Percentiles rank a stretch among this genome's conserved stretches.
Conservation (phyloP, 2,329 filamentous ascomycete genomes). For the Calonectria honghensis region DNA sequence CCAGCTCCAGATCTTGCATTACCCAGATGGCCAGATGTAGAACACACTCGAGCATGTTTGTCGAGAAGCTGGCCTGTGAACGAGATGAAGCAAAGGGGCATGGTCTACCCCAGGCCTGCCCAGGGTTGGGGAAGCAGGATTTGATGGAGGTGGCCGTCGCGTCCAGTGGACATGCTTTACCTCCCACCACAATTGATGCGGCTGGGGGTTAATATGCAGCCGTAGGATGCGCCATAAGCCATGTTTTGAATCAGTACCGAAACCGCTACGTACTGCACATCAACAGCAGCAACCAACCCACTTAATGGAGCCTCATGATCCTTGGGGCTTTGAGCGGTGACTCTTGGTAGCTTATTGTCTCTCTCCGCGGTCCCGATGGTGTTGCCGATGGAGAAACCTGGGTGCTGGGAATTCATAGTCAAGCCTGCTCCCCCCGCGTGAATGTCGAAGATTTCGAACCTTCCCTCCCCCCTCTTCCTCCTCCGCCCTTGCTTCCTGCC, state of each 20-base stretch:
- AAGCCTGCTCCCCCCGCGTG: neutral
- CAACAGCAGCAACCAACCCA: neutral
- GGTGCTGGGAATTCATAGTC: slow-evolving; percentile 2
- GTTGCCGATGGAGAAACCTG: neutral
- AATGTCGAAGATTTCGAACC: neutral
- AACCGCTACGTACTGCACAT: neutral
- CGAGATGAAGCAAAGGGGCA: neutral
- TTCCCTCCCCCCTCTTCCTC: neutral
- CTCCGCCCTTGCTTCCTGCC: neutral
- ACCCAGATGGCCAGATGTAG: neutral
- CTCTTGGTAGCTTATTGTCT: neutral
- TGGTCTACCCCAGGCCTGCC: neutral
- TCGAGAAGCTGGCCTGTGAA: neutral
- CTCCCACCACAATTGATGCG: neutral
- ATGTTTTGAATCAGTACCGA: neutral
- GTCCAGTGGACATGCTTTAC: neutral
- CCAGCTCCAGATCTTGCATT: slow-evolving; percentile 2
- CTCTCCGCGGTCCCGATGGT: neutral
- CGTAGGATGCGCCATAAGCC: neutral
- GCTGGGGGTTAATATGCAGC: neutral
- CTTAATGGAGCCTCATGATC: neutral
- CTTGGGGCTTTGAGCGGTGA: neutral
- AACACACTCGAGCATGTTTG: neutral
- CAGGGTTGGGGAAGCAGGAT: neutral
- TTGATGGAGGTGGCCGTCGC: neutral